Percentiles rank a stretch among this genome's conserved stretches.
Conservation (phyloP, 371 early-diverging fungal species). For the Mucor plumbeus region DNA sequence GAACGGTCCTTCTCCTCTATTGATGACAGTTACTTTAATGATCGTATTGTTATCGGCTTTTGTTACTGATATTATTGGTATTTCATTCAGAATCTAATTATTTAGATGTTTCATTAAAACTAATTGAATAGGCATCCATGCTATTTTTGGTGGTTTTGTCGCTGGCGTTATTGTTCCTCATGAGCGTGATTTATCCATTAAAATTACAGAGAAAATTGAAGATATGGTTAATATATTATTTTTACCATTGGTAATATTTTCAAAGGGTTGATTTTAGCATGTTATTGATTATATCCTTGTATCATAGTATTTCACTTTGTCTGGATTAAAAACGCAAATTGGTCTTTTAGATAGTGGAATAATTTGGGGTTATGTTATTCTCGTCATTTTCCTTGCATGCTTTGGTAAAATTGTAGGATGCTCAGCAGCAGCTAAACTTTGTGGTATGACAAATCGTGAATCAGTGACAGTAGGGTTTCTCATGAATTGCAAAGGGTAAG, state of each 20-base stretch:
- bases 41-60: slow-evolving; percentile 72
- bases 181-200: slow-evolving; percentile 84
- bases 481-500: slow-evolving; percentile 93
- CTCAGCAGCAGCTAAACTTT: slow-evolving; percentile 69
- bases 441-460: slow-evolving; percentile 81
- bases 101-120: too few relatives aligned
- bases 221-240: slow-evolving; percentile 88
- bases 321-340: slow-evolving; percentile 89
- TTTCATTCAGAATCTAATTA: too few relatives aligned
- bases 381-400: slow-evolving; percentile 79
- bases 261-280: too few relatives aligned
- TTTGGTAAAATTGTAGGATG: slow-evolving; percentile 90
- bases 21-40: slow-evolving; percentile 71
- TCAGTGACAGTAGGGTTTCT: slow-evolving; percentile 86
- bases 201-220: slow-evolving; percentile 90
- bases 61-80: slow-evolving; percentile 84
- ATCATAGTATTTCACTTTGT: slow-evolving; percentile 83
- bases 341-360: slow-evolving; percentile 70
- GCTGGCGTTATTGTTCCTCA: slow-evolving; percentile 89
- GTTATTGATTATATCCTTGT: too few relatives aligned
- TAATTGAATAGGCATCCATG: background rate
- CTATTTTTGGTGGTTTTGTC: slow-evolving; percentile 91
- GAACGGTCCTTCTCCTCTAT: slow-evolving; percentile 64
- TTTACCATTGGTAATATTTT: slow-evolving; percentile 72
- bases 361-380: slow-evolving; percentile 80